Conservation (phyloP, 768 basidiomycete species). For the Sporobolomyces pararoseus region DNA sequence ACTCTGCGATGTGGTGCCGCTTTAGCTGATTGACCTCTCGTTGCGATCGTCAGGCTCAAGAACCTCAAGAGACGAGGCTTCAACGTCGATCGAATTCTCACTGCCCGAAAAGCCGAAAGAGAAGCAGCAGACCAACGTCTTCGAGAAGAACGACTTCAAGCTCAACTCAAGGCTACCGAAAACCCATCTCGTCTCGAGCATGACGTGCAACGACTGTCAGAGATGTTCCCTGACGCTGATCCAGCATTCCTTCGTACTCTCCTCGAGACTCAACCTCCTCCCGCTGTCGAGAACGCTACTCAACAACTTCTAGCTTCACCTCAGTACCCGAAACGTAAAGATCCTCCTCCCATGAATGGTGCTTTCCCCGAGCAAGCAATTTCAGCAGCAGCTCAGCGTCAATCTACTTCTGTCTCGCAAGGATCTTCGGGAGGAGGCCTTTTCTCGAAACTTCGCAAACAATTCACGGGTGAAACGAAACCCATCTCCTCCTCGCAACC, state of each 20-base stretch:
- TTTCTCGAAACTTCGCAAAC: conserved; percentile 21
- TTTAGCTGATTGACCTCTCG: background rate
- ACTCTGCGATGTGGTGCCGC: background rate
- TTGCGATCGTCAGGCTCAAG: conserved; percentile 52
- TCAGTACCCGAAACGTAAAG: conserved; percentile 25
- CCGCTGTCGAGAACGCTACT: conserved; percentile 40
- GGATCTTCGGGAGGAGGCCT: conserved; percentile 18
- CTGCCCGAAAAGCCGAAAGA: conserved; percentile 69
- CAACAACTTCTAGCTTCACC: conserved; percentile 32
- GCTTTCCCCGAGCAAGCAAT: background rate
- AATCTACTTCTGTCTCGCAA: background rate
- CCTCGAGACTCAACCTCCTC: conserved; percentile 34
- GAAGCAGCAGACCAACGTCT: conserved; percentile 41
- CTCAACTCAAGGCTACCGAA: conserved; percentile 25
- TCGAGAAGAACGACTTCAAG: conserved; percentile 29
- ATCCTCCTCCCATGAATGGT: background rate
- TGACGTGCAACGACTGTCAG: conserved; percentile 1
- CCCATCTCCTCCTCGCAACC: background rate
- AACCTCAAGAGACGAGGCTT: conserved; percentile 78
- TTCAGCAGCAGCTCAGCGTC: background rate
- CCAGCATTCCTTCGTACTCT: conserved; percentile 30
- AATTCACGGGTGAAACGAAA: conserved; percentile 2
- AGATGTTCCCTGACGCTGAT: conserved; percentile 45
- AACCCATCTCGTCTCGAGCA: background rate
- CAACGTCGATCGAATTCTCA: conserved; percentile 87